Conservation (phyloP, 176 grass and related monocot species). For the Eragrostis curvula region DNA sequence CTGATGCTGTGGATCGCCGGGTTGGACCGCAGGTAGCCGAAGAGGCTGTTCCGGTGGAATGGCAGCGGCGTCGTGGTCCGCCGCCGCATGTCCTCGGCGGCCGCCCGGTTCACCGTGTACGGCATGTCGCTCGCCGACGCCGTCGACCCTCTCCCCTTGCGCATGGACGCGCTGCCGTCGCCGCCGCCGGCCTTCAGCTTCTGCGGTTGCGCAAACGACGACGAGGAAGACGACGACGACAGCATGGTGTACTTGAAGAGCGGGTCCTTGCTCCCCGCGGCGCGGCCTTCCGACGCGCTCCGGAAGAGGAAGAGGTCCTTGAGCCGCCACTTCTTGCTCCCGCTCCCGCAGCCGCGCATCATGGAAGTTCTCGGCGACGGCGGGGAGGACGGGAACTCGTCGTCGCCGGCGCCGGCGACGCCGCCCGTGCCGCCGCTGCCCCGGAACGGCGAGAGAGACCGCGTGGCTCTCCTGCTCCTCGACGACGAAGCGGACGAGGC, state of each 20-base stretch:
- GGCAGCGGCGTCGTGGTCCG: conserved; percentile 87
- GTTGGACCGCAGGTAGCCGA: conserved; percentile 82
- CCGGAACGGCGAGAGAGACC: conserved; percentile 80
- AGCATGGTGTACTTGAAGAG: conserved; percentile 75
- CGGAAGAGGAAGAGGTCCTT: conserved; percentile 94
- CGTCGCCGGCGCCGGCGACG: conserved; percentile 22
- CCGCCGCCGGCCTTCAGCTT: conserved; percentile 3
- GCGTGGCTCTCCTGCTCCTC: conserved; percentile 38
- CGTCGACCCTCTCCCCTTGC: conserved; percentile 54
- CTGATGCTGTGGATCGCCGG: conserved; percentile 87
- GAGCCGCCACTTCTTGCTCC: conserved; percentile 84
- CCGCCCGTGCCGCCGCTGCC: conserved; percentile 22
- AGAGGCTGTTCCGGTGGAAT: conserved; percentile 80
- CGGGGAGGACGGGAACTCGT: conserved; percentile 40
- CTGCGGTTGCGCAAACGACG: not conserved
- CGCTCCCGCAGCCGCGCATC: conserved; percentile 62
- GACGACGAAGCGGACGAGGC: not conserved
- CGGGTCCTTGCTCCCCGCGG: conserved; percentile 72
- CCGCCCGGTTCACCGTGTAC: conserved; percentile 56
- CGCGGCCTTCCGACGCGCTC: conserved; percentile 90
- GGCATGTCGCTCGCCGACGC: conserved; percentile 69
- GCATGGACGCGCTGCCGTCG: conserved; percentile 48
- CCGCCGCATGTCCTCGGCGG: conserved; percentile 65
- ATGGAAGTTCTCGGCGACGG: conserved; percentile 47
- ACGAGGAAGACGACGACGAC: conserved; percentile 25